Conservation (phyloP, 1,284 basidiomycete genomes). For the Termitomyces sp. region DNA sequence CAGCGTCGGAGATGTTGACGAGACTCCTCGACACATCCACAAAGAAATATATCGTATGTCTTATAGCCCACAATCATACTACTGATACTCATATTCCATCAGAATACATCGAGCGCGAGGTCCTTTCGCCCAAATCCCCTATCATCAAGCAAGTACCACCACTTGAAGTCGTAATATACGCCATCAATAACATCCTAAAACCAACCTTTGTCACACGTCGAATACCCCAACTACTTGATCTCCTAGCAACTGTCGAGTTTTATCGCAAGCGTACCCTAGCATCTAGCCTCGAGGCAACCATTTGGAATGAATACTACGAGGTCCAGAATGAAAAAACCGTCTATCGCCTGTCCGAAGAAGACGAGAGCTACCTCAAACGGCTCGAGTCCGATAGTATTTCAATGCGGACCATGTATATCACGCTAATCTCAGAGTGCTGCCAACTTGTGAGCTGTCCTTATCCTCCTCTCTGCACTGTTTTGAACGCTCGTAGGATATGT, state of each 20-base stretch:
- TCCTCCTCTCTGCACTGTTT: background rate
- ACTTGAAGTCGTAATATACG: slow-evolving; percentile 31
- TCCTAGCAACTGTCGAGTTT: slow-evolving; percentile 36
- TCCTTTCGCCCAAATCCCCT: slow-evolving; percentile 19
- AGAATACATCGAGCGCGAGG: slow-evolving; percentile 19
- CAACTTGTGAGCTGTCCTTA: slow-evolving; percentile 20
- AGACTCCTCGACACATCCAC: slow-evolving; percentile 9
- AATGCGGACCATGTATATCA: slow-evolving; percentile 31
- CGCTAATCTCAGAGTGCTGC: slow-evolving; percentile 26
- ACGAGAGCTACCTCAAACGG: slow-evolving; percentile 17
- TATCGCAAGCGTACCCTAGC: slow-evolving; percentile 29
- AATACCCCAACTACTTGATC: slow-evolving; percentile 36
- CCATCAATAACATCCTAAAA: slow-evolving; percentile 32
- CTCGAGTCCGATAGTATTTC: slow-evolving; percentile 12
- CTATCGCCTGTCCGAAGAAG: slow-evolving; percentile 15
- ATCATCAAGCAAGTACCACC: slow-evolving; percentile 24
- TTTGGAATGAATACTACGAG: slow-evolving; percentile 30
- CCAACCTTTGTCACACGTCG: slow-evolving; percentile 29
- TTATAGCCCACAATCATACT: background rate
- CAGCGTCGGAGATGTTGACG: slow-evolving; percentile 8
- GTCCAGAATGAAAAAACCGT: slow-evolving; percentile 13
- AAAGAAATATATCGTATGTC: slow-evolving; percentile 17
- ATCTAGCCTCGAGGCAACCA: slow-evolving; percentile 27
- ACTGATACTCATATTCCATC: background rate
- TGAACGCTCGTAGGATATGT: slow-evolving; percentile 30